Percentiles rank a stretch among this genome's conserved stretches.
These are phyloP conservation scores for Boletus rubroflammeus DNA, from an alignment of 768 basidiomycete species.

Conservation along the genomic window DNA sequence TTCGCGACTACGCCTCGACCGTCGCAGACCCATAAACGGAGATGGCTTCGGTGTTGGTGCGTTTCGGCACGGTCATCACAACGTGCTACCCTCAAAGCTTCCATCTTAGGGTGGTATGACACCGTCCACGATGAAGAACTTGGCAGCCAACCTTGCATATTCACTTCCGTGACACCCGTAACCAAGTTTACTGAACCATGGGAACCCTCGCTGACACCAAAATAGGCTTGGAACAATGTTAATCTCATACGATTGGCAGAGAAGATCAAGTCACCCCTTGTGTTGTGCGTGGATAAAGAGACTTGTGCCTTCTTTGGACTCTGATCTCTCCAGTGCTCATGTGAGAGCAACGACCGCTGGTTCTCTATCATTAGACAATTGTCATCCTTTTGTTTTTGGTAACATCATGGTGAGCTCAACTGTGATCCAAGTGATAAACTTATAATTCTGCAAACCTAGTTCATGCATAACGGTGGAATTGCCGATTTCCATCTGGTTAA, in stretches of 20 bases:
- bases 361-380: conserved; percentile 87
- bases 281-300: conserved; percentile 61
- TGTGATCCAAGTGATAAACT: not conserved
- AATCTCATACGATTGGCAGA: conserved; percentile 93
- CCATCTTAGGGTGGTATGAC: conserved; percentile 84
- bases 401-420: conserved; percentile 73
- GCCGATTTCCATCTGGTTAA: conserved; percentile 80
- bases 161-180: conserved; percentile 92
- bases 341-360: conserved; percentile 93
- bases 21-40: conserved; percentile 83
- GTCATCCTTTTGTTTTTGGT: conserved; percentile 90
- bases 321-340: conserved; percentile 56
- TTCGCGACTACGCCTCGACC: conserved; percentile 81
- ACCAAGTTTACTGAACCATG: conserved; percentile 17
- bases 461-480: conserved; percentile 98
- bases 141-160: conserved; percentile 88
- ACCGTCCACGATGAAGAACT: conserved; percentile 78
- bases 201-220: conserved; percentile 8
- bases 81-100: not conserved
- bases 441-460: conserved; percentile 43
- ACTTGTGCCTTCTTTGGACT: not conserved
- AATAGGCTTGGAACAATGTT: conserved; percentile 92
- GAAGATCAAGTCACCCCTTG: conserved; percentile 93
- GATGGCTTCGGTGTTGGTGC: conserved; percentile 95
- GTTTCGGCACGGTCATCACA: conserved; percentile 23